These are phyloP conservation scores for Petrea volubilis DNA, from an alignment of 257 asterid genomes.

Conservation along the genomic window DNA sequence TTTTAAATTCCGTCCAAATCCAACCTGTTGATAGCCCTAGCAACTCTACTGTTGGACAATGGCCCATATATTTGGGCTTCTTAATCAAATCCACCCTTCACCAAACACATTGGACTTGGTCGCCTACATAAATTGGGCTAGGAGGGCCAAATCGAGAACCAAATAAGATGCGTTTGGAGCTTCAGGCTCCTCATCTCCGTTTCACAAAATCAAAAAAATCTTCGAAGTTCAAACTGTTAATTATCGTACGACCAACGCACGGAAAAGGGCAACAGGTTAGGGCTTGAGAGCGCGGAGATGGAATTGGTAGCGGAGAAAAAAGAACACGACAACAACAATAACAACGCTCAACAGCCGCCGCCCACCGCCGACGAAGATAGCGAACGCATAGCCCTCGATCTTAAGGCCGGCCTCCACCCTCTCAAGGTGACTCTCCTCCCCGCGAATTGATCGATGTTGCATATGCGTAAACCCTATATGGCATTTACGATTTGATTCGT, in stretches of 20 bases:
- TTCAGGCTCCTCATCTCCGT: not conserved
- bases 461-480: not conserved
- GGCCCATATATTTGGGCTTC: too few species aligned
- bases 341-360: constrained; percentile 9
- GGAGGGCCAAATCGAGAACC: not conserved
- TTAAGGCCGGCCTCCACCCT: constrained; percentile 90
- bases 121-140: not conserved
- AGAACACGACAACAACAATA: constrained; percentile 38
- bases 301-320: constrained; percentile 52
- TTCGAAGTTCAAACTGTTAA: not conserved
- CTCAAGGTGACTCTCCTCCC: constrained; percentile 55
- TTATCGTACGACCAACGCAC: not conserved
- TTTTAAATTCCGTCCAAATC: too few species aligned
- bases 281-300: constrained; percentile 39
- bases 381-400: constrained; percentile 71
- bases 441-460: not conserved
- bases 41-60: too few species aligned
- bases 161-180: not conserved
- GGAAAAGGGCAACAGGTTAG: constrained; percentile 5
- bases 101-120: too few species aligned
- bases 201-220: not conserved
- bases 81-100: too few species aligned
- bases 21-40: too few species aligned
- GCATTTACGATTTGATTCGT: not conserved
- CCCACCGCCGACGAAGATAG: constrained; percentile 46